These are phyloP conservation scores for Xylaria hypoxylon DNA, from an alignment of 2,329 filamentous ascomycete species.

Conservation along the genomic window DNA sequence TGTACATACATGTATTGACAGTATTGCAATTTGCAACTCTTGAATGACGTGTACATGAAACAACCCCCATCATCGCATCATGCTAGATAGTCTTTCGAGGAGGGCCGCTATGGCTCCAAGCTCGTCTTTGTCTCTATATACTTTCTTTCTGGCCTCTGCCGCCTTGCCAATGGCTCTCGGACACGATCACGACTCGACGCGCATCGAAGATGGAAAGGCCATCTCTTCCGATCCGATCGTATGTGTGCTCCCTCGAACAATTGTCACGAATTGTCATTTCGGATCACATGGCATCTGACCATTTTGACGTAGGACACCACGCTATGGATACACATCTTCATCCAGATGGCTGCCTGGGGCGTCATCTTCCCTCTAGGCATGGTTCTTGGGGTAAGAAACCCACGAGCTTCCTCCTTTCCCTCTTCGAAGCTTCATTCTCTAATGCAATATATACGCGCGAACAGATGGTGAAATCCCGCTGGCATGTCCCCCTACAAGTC, in stretches of 20 bases:
- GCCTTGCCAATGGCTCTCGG: conserved; percentile 47
- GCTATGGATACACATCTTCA: conserved; percentile 92
- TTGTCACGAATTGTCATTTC: conserved; percentile 1
- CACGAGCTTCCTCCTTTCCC: conserved; percentile 26
- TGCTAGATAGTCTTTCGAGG: conserved; percentile 28
- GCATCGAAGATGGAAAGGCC: conserved; percentile 75
- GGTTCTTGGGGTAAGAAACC: conserved; percentile 82
- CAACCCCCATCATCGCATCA: conserved; percentile 35
- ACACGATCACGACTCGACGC: conserved; percentile 64
- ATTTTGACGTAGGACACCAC: conserved; percentile 72
- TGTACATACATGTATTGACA: too few relatives aligned
- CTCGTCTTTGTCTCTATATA: conserved; percentile 36
- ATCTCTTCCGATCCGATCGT: conserved; percentile 81
- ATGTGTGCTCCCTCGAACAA: conserved; percentile 50
- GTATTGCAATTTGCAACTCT: not conserved
- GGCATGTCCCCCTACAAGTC: conserved; percentile 92
- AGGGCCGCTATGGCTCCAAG: conserved; percentile 34
- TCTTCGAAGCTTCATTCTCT: conserved; percentile 23
- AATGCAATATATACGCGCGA: conserved; percentile 29
- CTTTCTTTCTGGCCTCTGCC: conserved; percentile 42
- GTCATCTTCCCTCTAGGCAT: conserved; percentile 94
- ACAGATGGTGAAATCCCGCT: conserved; percentile 88
- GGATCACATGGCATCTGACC: conserved; percentile 51
- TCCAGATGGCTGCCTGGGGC: conserved; percentile 89
- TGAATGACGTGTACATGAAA: conserved; percentile 32